These are phyloP conservation scores for Endotrypanum monterogeii DNA, from an alignment of 208 protist species.

Conservation along the genomic window DNA sequence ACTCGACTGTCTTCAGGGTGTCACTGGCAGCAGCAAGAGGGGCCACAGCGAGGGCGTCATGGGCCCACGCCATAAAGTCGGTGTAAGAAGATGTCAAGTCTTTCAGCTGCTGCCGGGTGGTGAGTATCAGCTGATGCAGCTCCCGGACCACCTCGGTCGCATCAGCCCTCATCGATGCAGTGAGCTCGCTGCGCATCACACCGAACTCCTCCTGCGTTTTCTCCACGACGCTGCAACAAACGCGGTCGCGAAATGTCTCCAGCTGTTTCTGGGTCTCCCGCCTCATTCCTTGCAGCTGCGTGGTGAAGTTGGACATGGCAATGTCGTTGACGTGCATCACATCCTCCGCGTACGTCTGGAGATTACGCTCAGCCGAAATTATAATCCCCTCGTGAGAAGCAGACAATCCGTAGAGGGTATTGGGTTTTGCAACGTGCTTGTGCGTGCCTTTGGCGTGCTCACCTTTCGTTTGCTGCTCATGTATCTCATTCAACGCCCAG, in stretches of 20 bases:
- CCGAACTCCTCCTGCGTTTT: conserved; percentile 57
- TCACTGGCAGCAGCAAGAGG: conserved; percentile 37
- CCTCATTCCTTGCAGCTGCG: conserved; percentile 56
- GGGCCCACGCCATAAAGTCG: conserved; percentile 41
- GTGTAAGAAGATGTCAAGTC: conserved; percentile 42
- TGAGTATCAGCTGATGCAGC: conserved; percentile 43
- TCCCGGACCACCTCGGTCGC: conserved; percentile 41
- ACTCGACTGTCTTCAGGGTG: conserved; percentile 26
- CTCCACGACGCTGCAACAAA: conserved; percentile 38
- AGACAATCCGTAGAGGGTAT: conserved; percentile 31
- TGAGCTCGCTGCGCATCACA: conserved; percentile 44
- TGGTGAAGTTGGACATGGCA: conserved; percentile 59
- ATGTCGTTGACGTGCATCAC: conserved; percentile 64
- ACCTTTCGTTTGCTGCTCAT: conserved; percentile 24
- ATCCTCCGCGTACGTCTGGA: conserved; percentile 64
- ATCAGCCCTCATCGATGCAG: conserved; percentile 34
- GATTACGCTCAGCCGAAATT: conserved; percentile 54
- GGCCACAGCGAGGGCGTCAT: conserved; percentile 27
- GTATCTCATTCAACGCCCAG: not conserved
- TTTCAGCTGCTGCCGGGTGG: conserved; percentile 35
- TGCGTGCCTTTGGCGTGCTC: conserved; percentile 27
- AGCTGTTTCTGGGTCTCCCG: conserved; percentile 45
- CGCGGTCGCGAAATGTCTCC: conserved; percentile 49
- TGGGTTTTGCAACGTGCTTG: conserved; percentile 30
- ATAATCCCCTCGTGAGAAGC: conserved; percentile 51